Evolutionary conservation across 1,284 basidiomycete species (phyloP), one percentile per base, ranked within the genome.

Genomic region (Ustilago trichophora): DNA sequence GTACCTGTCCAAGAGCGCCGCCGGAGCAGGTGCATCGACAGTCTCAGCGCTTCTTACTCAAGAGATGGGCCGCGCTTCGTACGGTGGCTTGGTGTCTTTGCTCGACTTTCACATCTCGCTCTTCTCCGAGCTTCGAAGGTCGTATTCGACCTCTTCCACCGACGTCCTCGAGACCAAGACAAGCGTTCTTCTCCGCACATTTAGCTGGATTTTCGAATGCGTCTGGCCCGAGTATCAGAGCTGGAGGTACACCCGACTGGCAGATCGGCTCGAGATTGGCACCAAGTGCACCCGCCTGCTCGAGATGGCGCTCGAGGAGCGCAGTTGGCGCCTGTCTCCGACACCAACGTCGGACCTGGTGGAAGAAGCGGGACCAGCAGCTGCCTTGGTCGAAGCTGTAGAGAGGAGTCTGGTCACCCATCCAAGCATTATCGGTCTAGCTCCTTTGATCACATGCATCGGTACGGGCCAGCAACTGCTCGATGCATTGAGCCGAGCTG

Each of bases 151-250:
- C 9, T 83, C 88, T 25, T 83, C 87, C 0, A 84, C 53, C 25
- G 76, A 81, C 7, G 82, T 91, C 16, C 86, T 87, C 49, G 86
- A 88, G 59, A 82, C 91, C 41, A 93, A 93, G 80, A 89, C 90
- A 63, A 89, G 90, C 56, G 91, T 94, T 6, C 85, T 94, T 11
- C 82, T 89, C 43, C 88, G 91, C 26, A 90, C 90, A 0, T 84
- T 87, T 9, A 85, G 85, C 15, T 93, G 93, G 75, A 85, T 93
- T 9, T 89, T 91, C 72, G 87, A 88, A 19, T 89, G 91, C 78
- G 87, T 94, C 25, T 94, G 92, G 92, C 85, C 90, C 0, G 90
- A 91, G 70, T 89, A 92, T 76, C 82, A 88, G 42, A 86, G 87
- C 6, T 93, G 92, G 92, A 88, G 89, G 76, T 94, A 92, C 71